Base-by-base conservation (phyloP, 345 rosid species). In the Ceriops zippeliana region DNA sequence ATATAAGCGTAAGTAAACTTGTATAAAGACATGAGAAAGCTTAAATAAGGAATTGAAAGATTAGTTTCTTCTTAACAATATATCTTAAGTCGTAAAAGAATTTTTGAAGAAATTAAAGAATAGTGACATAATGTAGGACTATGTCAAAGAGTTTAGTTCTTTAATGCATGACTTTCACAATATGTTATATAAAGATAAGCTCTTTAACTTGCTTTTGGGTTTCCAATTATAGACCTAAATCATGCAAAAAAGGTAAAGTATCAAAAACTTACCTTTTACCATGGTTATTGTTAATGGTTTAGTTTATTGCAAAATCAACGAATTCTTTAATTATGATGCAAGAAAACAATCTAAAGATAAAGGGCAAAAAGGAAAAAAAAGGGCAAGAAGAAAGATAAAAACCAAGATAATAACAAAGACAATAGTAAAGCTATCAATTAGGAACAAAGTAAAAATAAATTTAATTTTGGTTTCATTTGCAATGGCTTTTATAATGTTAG, bases 401-500 rank as follows among this genome's bases (percentile, higher is more conserved):
- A 32, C 34, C 1, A 5, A 1, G 7, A 32, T 5, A 6, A 1
- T 1, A 32, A 0, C 1, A 32, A 5, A 7, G 34, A 32, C 6
- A 32, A 32, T 5, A 6, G 6, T 5, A 32, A 32, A 32, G 34
- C 7, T 5, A 5, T 5, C 7, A 0, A 5, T 5, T 5, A 6
- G 34, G 34, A 32, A 5, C 0, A 32, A 5, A 0, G 7, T 0
- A 32, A 32, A 32, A 6, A 1, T 1, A 32, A 32, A 6, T 32
- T 6, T 0, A 32, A 32, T 32, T 32, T 1, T 32, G 5, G 6
- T 5, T 32, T 32, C 7, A 32, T 32, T 32, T 32, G 35, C 6
- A 5, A 32, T 32, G 1, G 1, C 7, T 7, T 1, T 32, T 0
- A 5, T 5, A 0, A 5, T 0, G 0, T 6, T 32, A 32, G 5